These are phyloP conservation scores for Trichosporon faecale DNA, from an alignment of 1,284 basidiomycete genomes.

Conservation along the genomic window DNA sequence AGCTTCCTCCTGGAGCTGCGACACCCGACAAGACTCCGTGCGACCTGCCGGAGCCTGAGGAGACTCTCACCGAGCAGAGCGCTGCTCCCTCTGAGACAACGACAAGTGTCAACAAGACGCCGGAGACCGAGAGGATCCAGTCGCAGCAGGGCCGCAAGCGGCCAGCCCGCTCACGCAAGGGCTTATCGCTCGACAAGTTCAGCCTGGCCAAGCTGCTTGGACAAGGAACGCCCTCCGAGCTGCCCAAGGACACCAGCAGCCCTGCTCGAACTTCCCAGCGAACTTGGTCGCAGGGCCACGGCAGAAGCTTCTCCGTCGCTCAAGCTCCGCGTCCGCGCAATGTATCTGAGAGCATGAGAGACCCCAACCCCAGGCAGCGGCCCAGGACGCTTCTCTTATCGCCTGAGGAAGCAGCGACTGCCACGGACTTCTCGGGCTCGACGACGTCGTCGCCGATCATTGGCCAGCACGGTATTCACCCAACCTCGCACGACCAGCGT, in stretches of 20 bases:
- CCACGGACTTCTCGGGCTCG: slow-evolving; percentile 10
- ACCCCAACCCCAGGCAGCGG: background rate
- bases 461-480: slow-evolving; percentile 32
- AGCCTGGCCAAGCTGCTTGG: slow-evolving; percentile 64
- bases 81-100: background rate
- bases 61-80: background rate
- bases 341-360: slow-evolving; percentile 5
- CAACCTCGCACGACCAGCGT: slow-evolving; percentile 26
- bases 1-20: slow-evolving; percentile 21
- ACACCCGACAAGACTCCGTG: slow-evolving; percentile 23
- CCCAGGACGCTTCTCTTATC: slow-evolving; percentile 3
- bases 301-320: slow-evolving; percentile 20
- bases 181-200: slow-evolving; percentile 70
- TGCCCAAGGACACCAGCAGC: slow-evolving; percentile 17
- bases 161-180: slow-evolving; percentile 58
- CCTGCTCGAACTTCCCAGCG: slow-evolving; percentile 17
- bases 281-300: slow-evolving; percentile 14
- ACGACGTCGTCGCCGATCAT: slow-evolving; percentile 28
- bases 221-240: slow-evolving; percentile 24
- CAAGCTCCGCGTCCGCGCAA: slow-evolving; percentile 11
- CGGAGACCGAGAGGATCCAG: slow-evolving; percentile 25
- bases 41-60: slow-evolving; percentile 2
- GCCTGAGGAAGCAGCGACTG: background rate
- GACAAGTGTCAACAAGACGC: slow-evolving; percentile 12
- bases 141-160: slow-evolving; percentile 21